Conservation (phyloP, 352 stramenopile genomes). For the Blastocystis sp. region DNA sequence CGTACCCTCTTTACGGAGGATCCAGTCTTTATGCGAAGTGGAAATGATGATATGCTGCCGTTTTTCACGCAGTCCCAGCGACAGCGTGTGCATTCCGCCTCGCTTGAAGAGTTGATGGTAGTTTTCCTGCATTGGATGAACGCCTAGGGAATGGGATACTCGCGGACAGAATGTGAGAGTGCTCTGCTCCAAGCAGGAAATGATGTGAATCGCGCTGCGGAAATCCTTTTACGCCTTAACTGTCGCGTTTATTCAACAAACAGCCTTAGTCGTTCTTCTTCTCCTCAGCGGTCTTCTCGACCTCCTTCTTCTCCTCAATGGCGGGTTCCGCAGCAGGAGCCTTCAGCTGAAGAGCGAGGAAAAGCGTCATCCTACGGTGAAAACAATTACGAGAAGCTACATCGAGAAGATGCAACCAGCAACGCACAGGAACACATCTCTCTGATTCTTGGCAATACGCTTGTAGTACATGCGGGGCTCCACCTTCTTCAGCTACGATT, state of each 20-base stretch:
- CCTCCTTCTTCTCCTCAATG: slow-evolving; percentile 19
- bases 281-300: slow-evolving; percentile 54
- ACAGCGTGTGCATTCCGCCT: too few species aligned
- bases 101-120: slow-evolving; percentile 20
- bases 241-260: slow-evolving; percentile 35
- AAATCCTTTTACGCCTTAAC: background rate
- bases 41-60: too few species aligned
- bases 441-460: slow-evolving; percentile 66
- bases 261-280: slow-evolving; percentile 59
- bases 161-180: slow-evolving; percentile 8
- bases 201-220: slow-evolving; percentile 47
- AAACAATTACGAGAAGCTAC: background rate
- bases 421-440: slow-evolving; percentile 63
- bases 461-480: slow-evolving; percentile 24
- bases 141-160: slow-evolving; percentile 37
- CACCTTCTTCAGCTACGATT: background rate
- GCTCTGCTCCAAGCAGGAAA: slow-evolving; percentile 1
- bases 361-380: slow-evolving; percentile 23
- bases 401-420: slow-evolving; percentile 13
- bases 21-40: too few species aligned
- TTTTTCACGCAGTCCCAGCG: too few species aligned
- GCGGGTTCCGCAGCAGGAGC: background rate
- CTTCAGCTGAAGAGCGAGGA: slow-evolving; percentile 53
- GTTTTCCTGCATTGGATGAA: background rate
- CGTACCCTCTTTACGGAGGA: too few species aligned